Evolutionary conservation across 225 moss, liverwort and hornwort species (phyloP), one percentile per base, ranked within the genome.

Genomic region (Physcomitrellopsis africana): DNA sequence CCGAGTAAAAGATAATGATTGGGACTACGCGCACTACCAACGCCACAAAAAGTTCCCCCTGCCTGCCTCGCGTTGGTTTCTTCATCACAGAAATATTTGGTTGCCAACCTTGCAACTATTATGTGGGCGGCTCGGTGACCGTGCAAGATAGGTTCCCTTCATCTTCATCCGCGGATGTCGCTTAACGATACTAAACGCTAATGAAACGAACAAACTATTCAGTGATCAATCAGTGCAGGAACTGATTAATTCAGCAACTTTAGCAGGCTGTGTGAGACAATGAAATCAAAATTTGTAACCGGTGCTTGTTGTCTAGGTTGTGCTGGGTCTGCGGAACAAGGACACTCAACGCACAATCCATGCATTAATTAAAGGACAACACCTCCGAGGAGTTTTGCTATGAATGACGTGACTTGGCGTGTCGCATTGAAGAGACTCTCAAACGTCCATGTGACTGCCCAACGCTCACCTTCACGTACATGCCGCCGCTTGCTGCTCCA

Each of bases 311-410:
- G 48, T 49, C 11, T 49, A 11, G 5, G 5, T 49, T 49, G 11
- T 49, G 48, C 48, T 49, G 15, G 12, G 48, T 49, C 20, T 32
- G 55, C 2, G 4, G 57, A 62, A 46, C 22, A 55, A 63, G 55
- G 70, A 69, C 62, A 62, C 59, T 77, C 10, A 52, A 69, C 45
- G 52, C 69, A 17, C 62, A 69, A 13, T 69, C 52, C 24, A 62
- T 77, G 69, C 61, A 52, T 10, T n/a, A 11, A 22, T 43, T 3
- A 3, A 26, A 61, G 69, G 23, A 53, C 69, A 62, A 6, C 44
- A 44, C 52, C 8, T 37, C 29, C 44, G 29, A 63, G 24, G 52
- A 26, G 10, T 43, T 61, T 61, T 9, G 14, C 9, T 55, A 64
- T 45, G 7, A 19, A 45, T 63, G 62, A 77, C 19, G 29, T 53